phyloP scores from a whole-genome alignment of 2,329 filamentous ascomycete species.

The Pestalotiopsis sp. region DNA sequence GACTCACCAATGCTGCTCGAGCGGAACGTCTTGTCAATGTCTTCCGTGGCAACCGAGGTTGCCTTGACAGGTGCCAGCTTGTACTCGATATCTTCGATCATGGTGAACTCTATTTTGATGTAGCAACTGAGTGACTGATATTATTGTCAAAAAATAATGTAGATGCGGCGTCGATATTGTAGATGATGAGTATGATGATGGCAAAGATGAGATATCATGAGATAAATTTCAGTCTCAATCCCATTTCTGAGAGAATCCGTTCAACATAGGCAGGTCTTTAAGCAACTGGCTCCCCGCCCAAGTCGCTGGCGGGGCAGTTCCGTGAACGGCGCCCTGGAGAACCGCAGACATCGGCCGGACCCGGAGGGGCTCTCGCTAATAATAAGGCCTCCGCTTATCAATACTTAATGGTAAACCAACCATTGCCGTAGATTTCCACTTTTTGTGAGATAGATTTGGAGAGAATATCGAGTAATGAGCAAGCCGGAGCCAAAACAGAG shows the following conservation, averaged over 20 bases:
- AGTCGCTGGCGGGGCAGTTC: conserved; percentile 5
- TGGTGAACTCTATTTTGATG: conserved; percentile 11
- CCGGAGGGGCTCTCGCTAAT: not conserved
- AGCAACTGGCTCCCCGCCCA: not conserved
- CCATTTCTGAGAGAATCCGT: not conserved
- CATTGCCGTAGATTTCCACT: not conserved
- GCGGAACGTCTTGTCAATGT: conserved; percentile 64
- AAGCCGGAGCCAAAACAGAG: not conserved
- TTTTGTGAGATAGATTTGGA: not conserved
- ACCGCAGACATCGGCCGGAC: conserved; percentile 6
- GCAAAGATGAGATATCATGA: not conserved
- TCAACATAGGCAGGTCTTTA: not conserved
- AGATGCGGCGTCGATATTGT: not conserved
- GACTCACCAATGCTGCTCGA: conserved; percentile 62
- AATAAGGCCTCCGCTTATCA: not conserved
- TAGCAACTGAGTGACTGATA: not conserved
- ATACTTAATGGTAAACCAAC: not conserved
- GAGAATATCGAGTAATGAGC: too few relatives aligned
- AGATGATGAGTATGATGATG: not conserved
- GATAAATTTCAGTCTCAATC: not conserved
- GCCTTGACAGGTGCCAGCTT: conserved; percentile 56
- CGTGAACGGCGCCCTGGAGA: conserved; percentile 2
- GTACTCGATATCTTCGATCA: conserved; percentile 51
- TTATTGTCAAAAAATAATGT: not conserved
- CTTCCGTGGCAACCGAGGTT: conserved; percentile 48